Evolutionary conservation across 2,329 filamentous ascomycete species (phyloP).

Genomic region (Pseudocercospora vitis): DNA sequence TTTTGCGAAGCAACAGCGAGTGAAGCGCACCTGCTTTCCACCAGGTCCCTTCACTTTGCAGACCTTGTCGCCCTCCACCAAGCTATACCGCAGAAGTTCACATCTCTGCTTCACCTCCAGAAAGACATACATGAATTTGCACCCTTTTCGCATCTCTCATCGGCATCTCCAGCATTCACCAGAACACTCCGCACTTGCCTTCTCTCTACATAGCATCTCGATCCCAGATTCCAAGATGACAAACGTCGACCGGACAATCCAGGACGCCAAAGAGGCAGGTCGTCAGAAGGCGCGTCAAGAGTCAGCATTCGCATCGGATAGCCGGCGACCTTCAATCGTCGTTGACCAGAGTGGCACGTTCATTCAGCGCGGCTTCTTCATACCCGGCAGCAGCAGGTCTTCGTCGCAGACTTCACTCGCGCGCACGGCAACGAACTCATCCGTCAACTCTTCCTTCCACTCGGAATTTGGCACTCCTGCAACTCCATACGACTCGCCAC

Average conservation of each 20-base stretch:
- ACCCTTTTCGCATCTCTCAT: constrained; percentile 7
- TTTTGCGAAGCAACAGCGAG: neutral
- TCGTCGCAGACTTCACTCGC: constrained; percentile 21
- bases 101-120: neutral
- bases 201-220: neutral
- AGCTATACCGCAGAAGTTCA: neutral
- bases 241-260: constrained; percentile 20
- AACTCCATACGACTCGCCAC: constrained; percentile 14
- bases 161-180: constrained; percentile 5
- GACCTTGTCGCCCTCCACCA: neutral
- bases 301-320: constrained; percentile 10
- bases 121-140: constrained; percentile 16
- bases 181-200: neutral
- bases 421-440: constrained; percentile 8
- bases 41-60: neutral
- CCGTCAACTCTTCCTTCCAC: constrained; percentile 15
- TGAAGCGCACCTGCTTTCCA: neutral
- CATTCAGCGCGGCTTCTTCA: constrained; percentile 26
- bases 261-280: constrained; percentile 23
- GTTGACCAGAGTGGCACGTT: constrained; percentile 25
- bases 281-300: constrained; percentile 11
- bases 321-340: constrained; percentile 21
- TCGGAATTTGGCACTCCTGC: constrained; percentile 16
- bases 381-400: constrained; percentile 21
- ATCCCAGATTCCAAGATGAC: constrained; percentile 2